phyloP scores from a whole-genome alignment of 305 asterid genomes.

The Nicotiana rustica region DNA sequence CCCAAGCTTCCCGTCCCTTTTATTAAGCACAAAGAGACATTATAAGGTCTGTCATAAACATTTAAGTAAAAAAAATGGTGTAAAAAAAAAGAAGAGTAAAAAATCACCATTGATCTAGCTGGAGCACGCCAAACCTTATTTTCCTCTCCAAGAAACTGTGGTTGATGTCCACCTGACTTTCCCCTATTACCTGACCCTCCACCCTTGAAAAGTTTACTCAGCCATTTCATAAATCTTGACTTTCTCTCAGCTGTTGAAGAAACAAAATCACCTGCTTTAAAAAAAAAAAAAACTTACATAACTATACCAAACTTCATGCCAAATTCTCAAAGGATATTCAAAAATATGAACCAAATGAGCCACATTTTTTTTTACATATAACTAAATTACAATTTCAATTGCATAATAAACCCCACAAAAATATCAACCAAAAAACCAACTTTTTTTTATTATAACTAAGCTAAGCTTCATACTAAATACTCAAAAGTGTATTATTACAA shows the following conservation, averaged over 20 bases:
- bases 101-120: constrained; percentile 66
- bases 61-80: background rate
- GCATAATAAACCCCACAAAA: background rate
- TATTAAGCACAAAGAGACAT: background rate
- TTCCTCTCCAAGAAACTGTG: constrained; percentile 83
- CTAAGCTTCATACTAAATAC: background rate
- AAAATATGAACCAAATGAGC: background rate
- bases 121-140: constrained; percentile 83
- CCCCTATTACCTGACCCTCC: constrained; percentile 54
- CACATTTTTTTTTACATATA: background rate
- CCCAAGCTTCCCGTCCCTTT: background rate
- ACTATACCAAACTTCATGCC: constrained; percentile 24
- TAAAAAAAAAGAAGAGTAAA: background rate
- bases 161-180: constrained; percentile 52
- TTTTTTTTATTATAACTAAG: constrained; percentile 18
- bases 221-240: constrained; percentile 85
- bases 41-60: constrained; percentile 5
- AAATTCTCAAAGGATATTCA: background rate
- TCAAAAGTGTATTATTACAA: constrained; percentile 21
- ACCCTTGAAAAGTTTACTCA: constrained; percentile 74
- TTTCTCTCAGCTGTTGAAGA: constrained; percentile 82
- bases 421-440: background rate
- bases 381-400: background rate
- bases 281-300: constrained; percentile 32
- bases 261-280: constrained; percentile 69